These are phyloP conservation scores for Immersiella caudata DNA, from an alignment of 495 filamentous ascomycete species.

Conservation along the genomic window DNA sequence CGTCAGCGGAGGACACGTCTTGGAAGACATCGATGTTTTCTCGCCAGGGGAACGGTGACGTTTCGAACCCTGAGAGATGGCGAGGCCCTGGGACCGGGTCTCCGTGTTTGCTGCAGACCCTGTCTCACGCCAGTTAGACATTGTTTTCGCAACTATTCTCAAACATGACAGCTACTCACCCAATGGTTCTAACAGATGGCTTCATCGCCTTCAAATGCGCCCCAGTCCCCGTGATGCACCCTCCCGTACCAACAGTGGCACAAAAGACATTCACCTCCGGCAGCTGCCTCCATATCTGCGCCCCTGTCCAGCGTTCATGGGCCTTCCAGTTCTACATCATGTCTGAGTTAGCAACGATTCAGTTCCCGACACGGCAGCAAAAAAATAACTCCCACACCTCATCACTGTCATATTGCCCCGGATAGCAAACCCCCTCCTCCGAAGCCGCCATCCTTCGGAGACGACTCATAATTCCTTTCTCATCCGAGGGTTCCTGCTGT, in stretches of 20 bases:
- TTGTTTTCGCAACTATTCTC: no score
- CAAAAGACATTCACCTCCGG: constrained; percentile 62
- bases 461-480: constrained; percentile 55
- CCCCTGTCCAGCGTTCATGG: constrained; percentile 63
- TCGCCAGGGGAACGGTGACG: constrained; percentile 62
- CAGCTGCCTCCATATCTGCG: constrained; percentile 59
- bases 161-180: constrained; percentile 20
- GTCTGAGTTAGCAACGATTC: not conserved
- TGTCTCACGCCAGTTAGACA: not conserved
- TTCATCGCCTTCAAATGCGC: constrained; percentile 57
- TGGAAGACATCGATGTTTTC: constrained; percentile 56
- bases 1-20: constrained; percentile 56
- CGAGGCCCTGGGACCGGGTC: constrained; percentile 62
- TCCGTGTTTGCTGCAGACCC: constrained; percentile 57
- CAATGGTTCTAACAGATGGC: constrained; percentile 47
- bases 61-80: constrained; percentile 53
- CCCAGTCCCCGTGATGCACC: constrained; percentile 56
- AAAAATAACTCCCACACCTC: constrained; percentile 30
- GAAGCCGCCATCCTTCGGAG: constrained; percentile 46
- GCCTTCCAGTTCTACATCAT: constrained; percentile 55
- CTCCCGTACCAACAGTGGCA: constrained; percentile 59
- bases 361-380: not conserved
- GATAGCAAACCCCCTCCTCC: constrained; percentile 51
- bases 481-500: constrained; percentile 59
- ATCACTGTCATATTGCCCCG: constrained; percentile 63